These are phyloP conservation scores for Sindora glabra DNA, from an alignment of 306 rosid species.

Conservation along the genomic window DNA sequence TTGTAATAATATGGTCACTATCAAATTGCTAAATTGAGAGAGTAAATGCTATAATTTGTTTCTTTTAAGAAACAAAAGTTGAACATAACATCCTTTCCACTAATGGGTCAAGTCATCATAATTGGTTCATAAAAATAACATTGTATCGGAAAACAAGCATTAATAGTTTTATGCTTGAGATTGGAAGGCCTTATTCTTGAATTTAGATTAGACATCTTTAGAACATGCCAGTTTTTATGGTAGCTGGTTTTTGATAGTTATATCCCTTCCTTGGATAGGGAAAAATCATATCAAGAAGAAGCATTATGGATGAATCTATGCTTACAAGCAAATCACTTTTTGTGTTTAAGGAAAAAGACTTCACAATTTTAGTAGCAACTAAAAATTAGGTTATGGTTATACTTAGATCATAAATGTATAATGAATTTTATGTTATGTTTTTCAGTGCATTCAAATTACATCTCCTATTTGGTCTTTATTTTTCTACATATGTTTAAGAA, in stretches of 20 bases:
- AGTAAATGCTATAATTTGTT: too few relatives aligned
- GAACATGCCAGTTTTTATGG: conserved; percentile 13
- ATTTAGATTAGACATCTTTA: conserved; percentile 9
- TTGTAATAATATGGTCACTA: too few relatives aligned
- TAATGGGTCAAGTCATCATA: too few relatives aligned
- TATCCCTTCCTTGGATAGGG: conserved; percentile 56
- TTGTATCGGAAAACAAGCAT: too few relatives aligned
- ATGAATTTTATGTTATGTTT: conserved; percentile 12
- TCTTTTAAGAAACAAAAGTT: too few relatives aligned
- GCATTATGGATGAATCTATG: conserved; percentile 97
- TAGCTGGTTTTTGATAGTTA: conserved; percentile 22
- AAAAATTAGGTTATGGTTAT: conserved; percentile 78
- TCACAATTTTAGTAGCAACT: conserved; percentile 81
- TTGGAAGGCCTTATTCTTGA: conserved; percentile 1
- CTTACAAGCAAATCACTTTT: conserved; percentile 97
- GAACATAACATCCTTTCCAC: too few relatives aligned
- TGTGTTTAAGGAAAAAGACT: conserved; percentile 82
- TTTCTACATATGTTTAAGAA: conserved; percentile 5
- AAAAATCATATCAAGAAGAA: conserved; percentile 78
- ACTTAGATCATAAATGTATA: conserved; percentile 6
- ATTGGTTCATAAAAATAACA: too few relatives aligned
- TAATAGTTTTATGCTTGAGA: too few relatives aligned
- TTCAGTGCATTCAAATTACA: neutral
- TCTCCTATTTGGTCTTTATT: neutral
- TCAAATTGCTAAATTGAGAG: too few relatives aligned